These are phyloP conservation scores for Nigrospora osmanthi DNA, from an alignment of 2,329 filamentous ascomycete genomes.

Conservation along the genomic window DNA sequence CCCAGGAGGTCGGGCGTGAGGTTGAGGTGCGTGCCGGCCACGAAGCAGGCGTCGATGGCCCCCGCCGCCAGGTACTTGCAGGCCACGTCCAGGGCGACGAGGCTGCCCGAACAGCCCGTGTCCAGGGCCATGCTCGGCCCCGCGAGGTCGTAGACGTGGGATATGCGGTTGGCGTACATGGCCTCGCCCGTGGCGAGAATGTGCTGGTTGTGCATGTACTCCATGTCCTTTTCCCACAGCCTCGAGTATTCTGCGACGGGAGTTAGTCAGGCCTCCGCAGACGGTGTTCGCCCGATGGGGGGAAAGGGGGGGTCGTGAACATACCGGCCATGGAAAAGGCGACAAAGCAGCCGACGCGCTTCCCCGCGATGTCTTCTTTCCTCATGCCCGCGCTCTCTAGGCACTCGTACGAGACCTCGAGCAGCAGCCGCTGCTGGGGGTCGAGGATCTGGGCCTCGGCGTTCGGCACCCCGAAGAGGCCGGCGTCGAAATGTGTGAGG, in stretches of 20 bases:
- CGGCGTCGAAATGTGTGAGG: not conserved
- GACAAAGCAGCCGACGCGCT: not conserved
- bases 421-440: not conserved
- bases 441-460: not conserved
- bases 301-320: no score
- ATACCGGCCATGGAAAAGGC: not conserved
- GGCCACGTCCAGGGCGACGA: not conserved
- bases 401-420: not conserved
- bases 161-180: not conserved
- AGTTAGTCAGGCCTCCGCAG: no score
- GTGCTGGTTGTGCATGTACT: not conserved
- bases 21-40: not conserved
- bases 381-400: not conserved
- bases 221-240: not conserved
- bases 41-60: not conserved
- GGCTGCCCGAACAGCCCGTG: not conserved
- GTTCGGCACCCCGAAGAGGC: not conserved
- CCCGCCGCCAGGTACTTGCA: not conserved
- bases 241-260: not conserved
- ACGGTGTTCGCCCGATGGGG: no score
- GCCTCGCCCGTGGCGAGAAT: not conserved
- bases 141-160: not conserved
- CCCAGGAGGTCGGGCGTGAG: not conserved
- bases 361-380: not conserved
- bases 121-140: not conserved